A percentile compares a stretch with the other conserved stretches of the same genome.
Evolutionary conservation across 2,329 filamentous ascomycete species (phyloP).

Genomic region (Xylariaceae sp.): DNA sequence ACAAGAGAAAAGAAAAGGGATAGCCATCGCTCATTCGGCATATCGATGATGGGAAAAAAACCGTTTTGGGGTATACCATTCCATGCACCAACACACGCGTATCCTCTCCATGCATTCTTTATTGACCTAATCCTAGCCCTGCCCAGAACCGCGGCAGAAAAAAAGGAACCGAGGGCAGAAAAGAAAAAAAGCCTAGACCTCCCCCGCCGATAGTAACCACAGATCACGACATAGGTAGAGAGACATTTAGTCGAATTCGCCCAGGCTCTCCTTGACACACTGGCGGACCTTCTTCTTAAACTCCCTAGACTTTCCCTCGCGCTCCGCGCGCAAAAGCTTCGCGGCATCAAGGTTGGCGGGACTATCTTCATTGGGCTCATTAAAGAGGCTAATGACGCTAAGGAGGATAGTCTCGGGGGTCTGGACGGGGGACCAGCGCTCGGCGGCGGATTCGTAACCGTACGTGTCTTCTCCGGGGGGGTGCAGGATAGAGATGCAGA

Average conservation of each 20-base stretch:
- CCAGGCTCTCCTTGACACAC: conserved; percentile 76
- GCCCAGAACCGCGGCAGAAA: too few relatives aligned
- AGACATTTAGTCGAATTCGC: conserved; percentile 50
- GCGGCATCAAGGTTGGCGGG: conserved; percentile 95
- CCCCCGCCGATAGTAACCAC: background rate
- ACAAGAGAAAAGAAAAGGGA: background rate
- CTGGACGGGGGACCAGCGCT: conserved; percentile 94
- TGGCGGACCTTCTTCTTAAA: conserved; percentile 74
- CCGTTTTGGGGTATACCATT: too few relatives aligned
- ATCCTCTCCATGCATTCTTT: too few relatives aligned
- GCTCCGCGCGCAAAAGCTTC: conserved; percentile 76
- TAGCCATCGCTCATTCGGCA: background rate
- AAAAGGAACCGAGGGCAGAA: background rate
- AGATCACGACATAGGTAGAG: conserved; percentile 15
- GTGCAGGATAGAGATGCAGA: conserved; percentile 97
- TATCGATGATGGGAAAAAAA: too few relatives aligned
- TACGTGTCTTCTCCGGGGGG: conserved; percentile 90
- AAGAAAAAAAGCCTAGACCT: background rate
- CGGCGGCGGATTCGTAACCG: conserved; percentile 83
- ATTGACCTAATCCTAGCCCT: too few relatives aligned
- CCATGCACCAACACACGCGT: too few relatives aligned
- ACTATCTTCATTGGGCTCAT: conserved; percentile 89
- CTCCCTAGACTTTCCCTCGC: conserved; percentile 54
- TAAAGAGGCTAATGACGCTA: conserved; percentile 86
- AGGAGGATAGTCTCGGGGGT: conserved; percentile 91